Base-by-base conservation (phyloP, 768 basidiomycete species). In the Lentinula lateritia region DNA sequence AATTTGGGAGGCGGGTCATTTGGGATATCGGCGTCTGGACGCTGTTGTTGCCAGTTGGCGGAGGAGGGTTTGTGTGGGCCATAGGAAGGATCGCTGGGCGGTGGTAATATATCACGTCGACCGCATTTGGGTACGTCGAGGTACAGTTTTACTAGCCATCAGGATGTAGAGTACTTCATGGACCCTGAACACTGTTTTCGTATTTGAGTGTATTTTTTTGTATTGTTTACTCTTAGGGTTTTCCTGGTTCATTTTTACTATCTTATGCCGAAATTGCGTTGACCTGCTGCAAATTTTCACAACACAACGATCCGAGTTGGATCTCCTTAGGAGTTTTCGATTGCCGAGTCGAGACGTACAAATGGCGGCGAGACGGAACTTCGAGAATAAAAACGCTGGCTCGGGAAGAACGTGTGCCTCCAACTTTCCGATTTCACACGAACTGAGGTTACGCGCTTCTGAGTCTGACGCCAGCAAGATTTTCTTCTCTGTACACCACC, bases 11-110 rank as follows among this genome's bases (percentile, higher is more conserved):
- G 65, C 80, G 95, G 35, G 74, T 96, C 42, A 71, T 88, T 15
- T 95, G 93, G 90, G 92, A 95, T 71, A 68, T 91, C n/a, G 85
- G 87, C 15, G 86, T 90, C 23, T 94, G 92, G 86, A 64, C 86
- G n/a, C 73, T 90, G 10, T 77, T 92, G 16, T 67, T 89, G 18
- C 86, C 86, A 0, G 74, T 85, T 0, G 84, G 89, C 28, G 77
- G 73, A 4, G 78, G 81, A 9, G 83, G 83, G 1, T 68, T 83
- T 15, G 74, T 78, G 6, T 90, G 88, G 87, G 80, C 77, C 43
- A 72, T 72, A 12, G 87, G 87, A 18, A 78, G 79, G 52, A 66
- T 86, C 62, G 68, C 73, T 8, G 76, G 78, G 43, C 73, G 70
- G 68, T 89, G 87, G 87, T 90, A 42, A 59, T 12, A 6, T 8